These are phyloP conservation scores for Claviceps quebecensis DNA, from an alignment of 2,329 filamentous ascomycete species.

Conservation along the genomic window DNA sequence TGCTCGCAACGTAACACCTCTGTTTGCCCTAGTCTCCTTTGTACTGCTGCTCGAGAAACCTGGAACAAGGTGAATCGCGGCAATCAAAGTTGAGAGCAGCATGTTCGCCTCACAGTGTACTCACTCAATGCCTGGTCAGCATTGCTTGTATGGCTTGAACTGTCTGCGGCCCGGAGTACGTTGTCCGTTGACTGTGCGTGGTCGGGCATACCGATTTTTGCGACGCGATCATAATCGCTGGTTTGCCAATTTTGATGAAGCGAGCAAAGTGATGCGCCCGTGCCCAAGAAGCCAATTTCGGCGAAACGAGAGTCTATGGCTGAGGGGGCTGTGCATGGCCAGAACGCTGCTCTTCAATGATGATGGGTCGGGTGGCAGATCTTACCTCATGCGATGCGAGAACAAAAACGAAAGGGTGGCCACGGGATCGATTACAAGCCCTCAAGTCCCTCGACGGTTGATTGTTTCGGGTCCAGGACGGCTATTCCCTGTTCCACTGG, in stretches of 20 bases:
- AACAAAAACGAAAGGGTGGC: neutral
- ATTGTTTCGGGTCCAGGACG: neutral
- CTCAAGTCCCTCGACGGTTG: neutral
- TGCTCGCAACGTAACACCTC: neutral
- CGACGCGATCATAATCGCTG: constrained; percentile 3
- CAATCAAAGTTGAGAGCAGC: constrained; percentile 46
- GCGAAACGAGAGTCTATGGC: neutral
- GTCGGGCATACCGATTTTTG: constrained; percentile 1
- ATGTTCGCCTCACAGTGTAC: constrained; percentile 31
- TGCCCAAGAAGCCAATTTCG: constrained; percentile 1
- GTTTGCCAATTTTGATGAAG: constrained; percentile 13
- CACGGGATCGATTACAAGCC: neutral
- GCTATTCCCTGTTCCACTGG: neutral
- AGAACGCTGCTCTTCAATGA: neutral
- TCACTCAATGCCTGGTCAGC: constrained; percentile 39
- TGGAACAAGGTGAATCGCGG: constrained; percentile 17
- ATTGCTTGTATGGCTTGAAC: constrained; percentile 14
- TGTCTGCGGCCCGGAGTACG: constrained; percentile 12
- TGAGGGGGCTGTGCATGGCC: neutral
- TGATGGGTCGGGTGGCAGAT: neutral
- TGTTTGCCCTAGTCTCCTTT: constrained; percentile 18
- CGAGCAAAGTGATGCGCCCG: constrained; percentile 41
- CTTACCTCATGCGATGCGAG: neutral
- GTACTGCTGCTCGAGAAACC: constrained; percentile 10
- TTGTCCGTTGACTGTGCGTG: constrained; percentile 2